Evolutionary conservation across 257 asterid genomes (phyloP), one percentile per base, ranked within the genome.

Genomic region (Capsicum rhomboideum): DNA sequence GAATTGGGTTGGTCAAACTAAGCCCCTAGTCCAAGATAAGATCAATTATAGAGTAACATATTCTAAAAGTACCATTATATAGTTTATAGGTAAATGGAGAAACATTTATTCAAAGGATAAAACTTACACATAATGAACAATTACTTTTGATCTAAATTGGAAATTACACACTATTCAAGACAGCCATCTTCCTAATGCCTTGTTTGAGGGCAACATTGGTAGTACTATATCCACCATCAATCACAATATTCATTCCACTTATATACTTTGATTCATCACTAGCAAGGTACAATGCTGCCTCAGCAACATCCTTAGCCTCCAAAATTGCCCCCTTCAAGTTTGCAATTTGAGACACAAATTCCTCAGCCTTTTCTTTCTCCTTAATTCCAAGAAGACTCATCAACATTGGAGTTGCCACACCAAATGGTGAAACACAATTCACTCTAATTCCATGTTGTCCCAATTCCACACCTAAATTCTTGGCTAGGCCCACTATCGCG

Each of bases 141-240:
- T n/a, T n/a, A 23, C 34, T 59, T 23, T 59, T 10, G 34, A 59
- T 59, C 34, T 21, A 21, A 59, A 59, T 4, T 10, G 26, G 40
- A 63, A 63, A 63, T 63, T 26, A 63, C 6, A 26, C 71, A 26
- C 4, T 40, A 40, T 67, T 68, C 13, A 34, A 68, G 50, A 18
- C 14, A 10, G 53, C 12, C 10, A 72, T 49, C n/a, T 72, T 26
- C 37, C 20, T 72, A 42, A 72, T 2, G 4, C 68, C 64, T 26
- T 85, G 80, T 37, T 80, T 56, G 69, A 90, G 49, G 6, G 92
- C 90, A 29, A 79, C 17, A 26, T 87, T 89, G 2, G 89, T 90
- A 10, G 87, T 81, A 79, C 90, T 87, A 29, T 84, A 86, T 6
- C 91, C 92, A 26, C 93, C 93, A 75, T 90, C 93, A 14, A 87